phyloP scores from a whole-genome alignment of 2,329 filamentous ascomycete genomes.

The Podosphaera fusca region DNA sequence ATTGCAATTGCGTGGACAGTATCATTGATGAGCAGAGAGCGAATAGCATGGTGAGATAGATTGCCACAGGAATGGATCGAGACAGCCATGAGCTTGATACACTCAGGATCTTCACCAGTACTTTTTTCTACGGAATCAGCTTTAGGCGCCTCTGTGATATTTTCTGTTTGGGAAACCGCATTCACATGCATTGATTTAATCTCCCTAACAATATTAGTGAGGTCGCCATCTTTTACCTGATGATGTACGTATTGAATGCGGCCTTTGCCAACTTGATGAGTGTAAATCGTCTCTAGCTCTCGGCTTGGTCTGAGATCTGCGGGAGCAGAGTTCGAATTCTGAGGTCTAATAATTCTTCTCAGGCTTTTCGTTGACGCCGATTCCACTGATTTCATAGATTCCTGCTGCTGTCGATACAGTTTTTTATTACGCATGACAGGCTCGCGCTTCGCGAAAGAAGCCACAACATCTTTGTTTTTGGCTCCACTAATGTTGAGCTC shows the following conservation, averaged over 20 bases:
- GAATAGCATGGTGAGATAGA: conserved; percentile 81
- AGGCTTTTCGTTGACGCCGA: conserved; percentile 21
- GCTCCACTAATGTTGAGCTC: conserved; percentile 73
- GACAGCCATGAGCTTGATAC: conserved; percentile 52
- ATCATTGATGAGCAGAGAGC: conserved; percentile 64
- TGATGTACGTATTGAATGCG: conserved; percentile 60
- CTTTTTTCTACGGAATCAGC: conserved; percentile 3
- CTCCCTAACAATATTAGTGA: conserved; percentile 41
- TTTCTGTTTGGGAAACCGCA: conserved; percentile 3
- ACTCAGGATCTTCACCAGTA: conserved; percentile 11
- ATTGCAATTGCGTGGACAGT: conserved; percentile 78
- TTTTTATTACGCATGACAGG: conserved; percentile 68
- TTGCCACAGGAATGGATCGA: conserved; percentile 97
- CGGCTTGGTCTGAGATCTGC: conserved; percentile 27
- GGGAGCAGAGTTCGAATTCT: conserved; percentile 15
- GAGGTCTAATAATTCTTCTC: conserved; percentile 5
- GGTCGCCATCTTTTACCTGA: conserved; percentile 47
- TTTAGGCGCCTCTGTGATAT: conserved; percentile 4
- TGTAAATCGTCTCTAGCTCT: conserved; percentile 28
- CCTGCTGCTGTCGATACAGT: conserved; percentile 27
- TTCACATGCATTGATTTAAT: conserved; percentile 24
- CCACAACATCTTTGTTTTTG: conserved; percentile 60
- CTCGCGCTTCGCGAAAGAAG: conserved; percentile 50
- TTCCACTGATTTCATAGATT: conserved; percentile 18
- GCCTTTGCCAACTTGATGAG: conserved; percentile 36